phyloP scores from a whole-genome alignment of 441 rosid species.

The Isatis lusitanica region DNA sequence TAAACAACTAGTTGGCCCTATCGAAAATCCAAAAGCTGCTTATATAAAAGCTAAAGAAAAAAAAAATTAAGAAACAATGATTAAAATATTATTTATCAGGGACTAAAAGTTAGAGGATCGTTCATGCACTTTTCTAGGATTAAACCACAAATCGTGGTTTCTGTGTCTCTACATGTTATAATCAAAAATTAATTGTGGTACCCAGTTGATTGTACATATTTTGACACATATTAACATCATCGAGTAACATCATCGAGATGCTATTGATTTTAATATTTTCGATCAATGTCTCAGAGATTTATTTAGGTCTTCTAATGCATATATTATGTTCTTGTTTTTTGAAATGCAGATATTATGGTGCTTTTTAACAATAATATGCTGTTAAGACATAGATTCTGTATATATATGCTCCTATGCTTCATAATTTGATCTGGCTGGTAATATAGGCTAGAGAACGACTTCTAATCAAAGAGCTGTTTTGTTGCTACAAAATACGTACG shows the following conservation, averaged over 20 bases:
- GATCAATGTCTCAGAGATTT: background rate
- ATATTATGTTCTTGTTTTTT: background rate
- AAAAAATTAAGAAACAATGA: conserved; percentile 3
- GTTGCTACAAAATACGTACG: background rate
- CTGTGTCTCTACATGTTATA: conserved; percentile 5
- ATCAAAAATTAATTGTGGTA: background rate
- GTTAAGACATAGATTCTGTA: background rate
- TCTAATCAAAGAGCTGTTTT: background rate
- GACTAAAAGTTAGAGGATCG: conserved; percentile 20
- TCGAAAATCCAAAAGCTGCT: conserved; percentile 31
- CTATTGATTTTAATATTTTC: background rate
- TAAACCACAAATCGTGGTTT: conserved; percentile 5
- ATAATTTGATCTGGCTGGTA: background rate
- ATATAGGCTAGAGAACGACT: background rate
- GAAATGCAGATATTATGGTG: background rate
- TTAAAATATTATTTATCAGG: conserved; percentile 1
- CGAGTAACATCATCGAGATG: background rate
- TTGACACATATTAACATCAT: background rate
- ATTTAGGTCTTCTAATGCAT: background rate
- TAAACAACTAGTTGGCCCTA: conserved; percentile 21
- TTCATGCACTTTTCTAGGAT: conserved; percentile 12
- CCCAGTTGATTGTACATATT: background rate
- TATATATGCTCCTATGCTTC: background rate
- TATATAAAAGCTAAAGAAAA: background rate
- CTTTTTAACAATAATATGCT: too few relatives aligned